A percentile compares a stretch with the other conserved stretches of the same genome.
phyloP scores from a whole-genome alignment of 192 early-diverging fungal genomes.

The Linnemannia exigua region DNA sequence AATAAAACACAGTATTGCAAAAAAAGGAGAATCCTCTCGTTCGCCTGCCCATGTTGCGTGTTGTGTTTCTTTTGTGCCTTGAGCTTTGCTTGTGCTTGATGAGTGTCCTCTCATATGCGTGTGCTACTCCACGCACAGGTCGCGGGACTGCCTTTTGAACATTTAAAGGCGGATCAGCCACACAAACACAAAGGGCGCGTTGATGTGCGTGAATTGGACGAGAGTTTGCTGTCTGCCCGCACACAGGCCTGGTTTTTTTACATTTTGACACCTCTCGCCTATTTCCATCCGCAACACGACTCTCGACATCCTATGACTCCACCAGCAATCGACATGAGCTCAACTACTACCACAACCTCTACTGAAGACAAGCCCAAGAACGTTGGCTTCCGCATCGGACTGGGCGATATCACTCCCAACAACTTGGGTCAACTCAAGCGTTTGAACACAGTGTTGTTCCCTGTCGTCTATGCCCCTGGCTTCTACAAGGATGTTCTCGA shows the following conservation, averaged over 20 bases:
- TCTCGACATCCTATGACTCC: slow-evolving; percentile 41
- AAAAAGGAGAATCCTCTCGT: background rate
- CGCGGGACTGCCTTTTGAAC: slow-evolving; percentile 20
- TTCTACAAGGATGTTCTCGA: slow-evolving; percentile 85
- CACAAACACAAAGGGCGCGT: slow-evolving; percentile 7
- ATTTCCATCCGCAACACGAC: background rate
- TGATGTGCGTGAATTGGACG: too few species aligned
- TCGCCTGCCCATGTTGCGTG: background rate
- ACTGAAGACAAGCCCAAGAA: slow-evolving; percentile 25
- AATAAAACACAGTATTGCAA: background rate
- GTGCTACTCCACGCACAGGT: too few species aligned
- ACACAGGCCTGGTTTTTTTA: background rate
- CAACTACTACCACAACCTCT: slow-evolving; percentile 18
- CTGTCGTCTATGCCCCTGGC: slow-evolving; percentile 83
- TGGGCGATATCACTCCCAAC: slow-evolving; percentile 69
- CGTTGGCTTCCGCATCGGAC: slow-evolving; percentile 53
- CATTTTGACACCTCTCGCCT: background rate
- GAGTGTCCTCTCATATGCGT: too few species aligned
- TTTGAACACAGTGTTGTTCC: slow-evolving; percentile 87
- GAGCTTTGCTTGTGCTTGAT: too few species aligned
- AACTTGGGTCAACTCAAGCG: slow-evolving; percentile 78
- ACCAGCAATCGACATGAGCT: slow-evolving; percentile 35
- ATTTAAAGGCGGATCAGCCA: slow-evolving; percentile 6
- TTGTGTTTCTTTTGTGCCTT: too few species aligned
- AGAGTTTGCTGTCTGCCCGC: background rate